These are phyloP conservation scores for Epichloe glyceriae DNA, from an alignment of 2,329 filamentous ascomycete genomes.

Conservation along the genomic window DNA sequence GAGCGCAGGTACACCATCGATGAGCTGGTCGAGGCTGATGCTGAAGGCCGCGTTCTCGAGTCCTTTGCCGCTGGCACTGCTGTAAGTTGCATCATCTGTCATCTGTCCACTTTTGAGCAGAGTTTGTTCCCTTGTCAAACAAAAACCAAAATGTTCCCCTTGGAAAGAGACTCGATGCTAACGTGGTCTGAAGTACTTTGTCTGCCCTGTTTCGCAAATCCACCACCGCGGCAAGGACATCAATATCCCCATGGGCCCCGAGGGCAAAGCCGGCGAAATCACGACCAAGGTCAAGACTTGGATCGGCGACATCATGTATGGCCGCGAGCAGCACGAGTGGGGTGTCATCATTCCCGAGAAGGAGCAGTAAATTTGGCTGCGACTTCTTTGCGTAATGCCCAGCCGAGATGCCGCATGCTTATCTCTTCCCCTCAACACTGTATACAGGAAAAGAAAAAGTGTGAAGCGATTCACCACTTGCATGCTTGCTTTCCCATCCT, in stretches of 20 bases:
- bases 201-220: constrained; percentile 54
- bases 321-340: constrained; percentile 55
- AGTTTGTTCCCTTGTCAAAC: constrained; percentile 9
- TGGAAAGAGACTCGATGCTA: neutral
- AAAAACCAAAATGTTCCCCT: neutral
- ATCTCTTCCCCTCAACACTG: no score
- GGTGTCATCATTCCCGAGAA: constrained; percentile 54
- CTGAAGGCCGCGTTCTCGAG: constrained; percentile 69
- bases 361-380: constrained; percentile 18
- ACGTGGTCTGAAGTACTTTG: constrained; percentile 43
- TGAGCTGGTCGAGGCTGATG: constrained; percentile 58
- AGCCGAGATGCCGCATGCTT: no score
- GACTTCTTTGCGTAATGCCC: no score
- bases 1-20: constrained; percentile 74
- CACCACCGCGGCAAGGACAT: constrained; percentile 54
- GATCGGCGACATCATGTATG: constrained; percentile 65
- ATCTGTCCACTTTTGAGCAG: neutral
- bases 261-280: constrained; percentile 36
- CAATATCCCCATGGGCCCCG: constrained; percentile 44
- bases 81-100: constrained; percentile 34
- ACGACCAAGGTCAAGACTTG: constrained; percentile 52
- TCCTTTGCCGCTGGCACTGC: constrained; percentile 81
- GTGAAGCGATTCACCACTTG: constrained; percentile 3
- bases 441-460: neutral
- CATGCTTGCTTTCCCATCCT: neutral